phyloP scores from a whole-genome alignment of 2,329 filamentous ascomycete species.

The Cladorrhinum sp. region DNA sequence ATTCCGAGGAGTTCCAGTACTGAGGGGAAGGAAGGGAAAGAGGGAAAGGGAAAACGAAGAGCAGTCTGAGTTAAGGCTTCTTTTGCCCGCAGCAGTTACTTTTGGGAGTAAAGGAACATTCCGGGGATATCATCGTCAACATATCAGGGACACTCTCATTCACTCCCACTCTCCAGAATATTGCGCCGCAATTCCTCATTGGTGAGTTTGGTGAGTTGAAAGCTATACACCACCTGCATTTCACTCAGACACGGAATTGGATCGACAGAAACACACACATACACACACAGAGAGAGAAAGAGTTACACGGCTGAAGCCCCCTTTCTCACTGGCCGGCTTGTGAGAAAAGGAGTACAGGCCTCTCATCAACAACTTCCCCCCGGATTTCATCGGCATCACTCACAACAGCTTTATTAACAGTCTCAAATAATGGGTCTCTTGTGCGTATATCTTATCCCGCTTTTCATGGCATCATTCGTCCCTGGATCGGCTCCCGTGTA shows the following conservation, averaged over 20 bases:
- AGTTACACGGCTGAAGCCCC: neutral
- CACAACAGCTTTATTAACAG: neutral
- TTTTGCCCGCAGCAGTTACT: neutral
- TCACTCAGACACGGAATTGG: neutral
- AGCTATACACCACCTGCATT: neutral
- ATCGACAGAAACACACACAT: neutral
- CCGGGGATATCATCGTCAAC: slow-evolving; percentile 14
- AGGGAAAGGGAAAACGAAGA: neutral
- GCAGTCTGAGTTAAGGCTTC: neutral
- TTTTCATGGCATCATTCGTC: neutral
- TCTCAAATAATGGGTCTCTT: slow-evolving; percentile 27
- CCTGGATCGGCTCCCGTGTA: neutral
- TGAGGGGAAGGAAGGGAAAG: neutral
- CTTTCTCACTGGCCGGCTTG: neutral
- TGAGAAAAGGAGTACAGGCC: neutral
- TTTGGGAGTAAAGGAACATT: neutral
- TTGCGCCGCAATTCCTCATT: neutral
- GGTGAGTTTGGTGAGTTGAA: neutral
- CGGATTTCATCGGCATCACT: neutral
- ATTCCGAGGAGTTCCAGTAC: neutral
- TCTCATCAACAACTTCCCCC: neutral
- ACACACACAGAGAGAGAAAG: too few species aligned
- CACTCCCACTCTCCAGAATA: neutral
- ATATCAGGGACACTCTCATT: slow-evolving; percentile 1
- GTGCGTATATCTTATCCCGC: slow-evolving; percentile 21